A percentile compares a stretch with the other conserved stretches of the same genome.
phyloP scores from a whole-genome alignment of 495 filamentous ascomycete species.

The Barbatosphaeria neglecta region DNA sequence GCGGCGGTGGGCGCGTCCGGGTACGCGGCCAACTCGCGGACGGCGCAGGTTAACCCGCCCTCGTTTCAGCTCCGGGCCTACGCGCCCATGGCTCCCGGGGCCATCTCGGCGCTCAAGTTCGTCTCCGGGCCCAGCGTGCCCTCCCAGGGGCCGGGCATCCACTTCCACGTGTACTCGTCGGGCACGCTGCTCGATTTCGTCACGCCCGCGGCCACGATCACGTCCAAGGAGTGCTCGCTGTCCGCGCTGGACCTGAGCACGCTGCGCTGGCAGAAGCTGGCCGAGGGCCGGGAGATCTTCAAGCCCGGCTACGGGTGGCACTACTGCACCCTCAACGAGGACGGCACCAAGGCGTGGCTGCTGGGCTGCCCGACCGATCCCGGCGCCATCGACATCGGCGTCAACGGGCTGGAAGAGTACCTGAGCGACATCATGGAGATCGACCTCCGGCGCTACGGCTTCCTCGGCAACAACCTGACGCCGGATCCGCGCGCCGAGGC shows the following conservation, averaged over 20 bases:
- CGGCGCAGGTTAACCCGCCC: slow-evolving; percentile 65
- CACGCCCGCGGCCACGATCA: slow-evolving; percentile 77
- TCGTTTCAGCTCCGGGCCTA: slow-evolving; percentile 57
- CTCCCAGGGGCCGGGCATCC: slow-evolving; percentile 73
- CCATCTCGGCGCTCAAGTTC: slow-evolving; percentile 84
- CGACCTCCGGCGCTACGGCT: slow-evolving; percentile 71
- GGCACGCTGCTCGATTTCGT: slow-evolving; percentile 87
- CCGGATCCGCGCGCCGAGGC: slow-evolving; percentile 48
- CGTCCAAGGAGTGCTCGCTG: slow-evolving; percentile 74
- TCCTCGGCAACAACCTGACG: slow-evolving; percentile 67
- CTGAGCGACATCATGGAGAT: slow-evolving; percentile 88
- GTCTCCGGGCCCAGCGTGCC: slow-evolving; percentile 80
- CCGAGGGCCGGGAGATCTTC: slow-evolving; percentile 88
- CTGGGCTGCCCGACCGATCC: slow-evolving; percentile 77
- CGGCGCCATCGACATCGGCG: slow-evolving; percentile 36
- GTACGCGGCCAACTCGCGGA: slow-evolving; percentile 82
- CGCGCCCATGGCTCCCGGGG: slow-evolving; percentile 60
- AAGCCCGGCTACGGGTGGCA: slow-evolving; percentile 84
- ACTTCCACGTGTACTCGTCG: slow-evolving; percentile 91
- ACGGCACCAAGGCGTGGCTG: slow-evolving; percentile 90
- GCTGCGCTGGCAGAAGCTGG: slow-evolving; percentile 84
- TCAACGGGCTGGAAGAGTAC: slow-evolving; percentile 63
- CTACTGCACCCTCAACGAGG: slow-evolving; percentile 87
- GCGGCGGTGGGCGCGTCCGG: slow-evolving; percentile 49
- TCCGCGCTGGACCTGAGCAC: slow-evolving; percentile 77